phyloP scores from a whole-genome alignment of 2,329 filamentous ascomycete genomes.

The Stachybotrys echinatus region DNA sequence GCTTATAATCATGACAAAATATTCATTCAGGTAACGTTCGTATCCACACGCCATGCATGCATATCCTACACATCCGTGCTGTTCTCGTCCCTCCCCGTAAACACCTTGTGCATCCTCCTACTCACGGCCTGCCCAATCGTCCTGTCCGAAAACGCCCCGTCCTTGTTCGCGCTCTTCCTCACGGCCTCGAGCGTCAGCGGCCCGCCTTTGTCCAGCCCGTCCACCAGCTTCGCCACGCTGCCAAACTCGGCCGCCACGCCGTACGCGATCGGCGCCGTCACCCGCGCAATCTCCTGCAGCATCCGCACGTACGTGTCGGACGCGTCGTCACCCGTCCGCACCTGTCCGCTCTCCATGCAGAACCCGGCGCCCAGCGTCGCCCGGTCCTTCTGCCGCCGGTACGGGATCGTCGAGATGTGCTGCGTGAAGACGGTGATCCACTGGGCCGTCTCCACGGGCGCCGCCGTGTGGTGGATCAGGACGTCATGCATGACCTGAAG shows the following conservation, averaged over 20 bases:
- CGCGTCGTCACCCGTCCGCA: slow-evolving; percentile 61
- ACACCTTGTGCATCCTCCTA: slow-evolving; percentile 53
- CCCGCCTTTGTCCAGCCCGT: slow-evolving; percentile 53
- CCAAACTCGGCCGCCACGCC: slow-evolving; percentile 60
- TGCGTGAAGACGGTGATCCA: slow-evolving; percentile 73
- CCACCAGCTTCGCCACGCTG: slow-evolving; percentile 51
- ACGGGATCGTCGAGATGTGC: slow-evolving; percentile 72
- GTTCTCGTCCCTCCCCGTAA: slow-evolving; percentile 48
- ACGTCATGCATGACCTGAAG: slow-evolving; percentile 64
- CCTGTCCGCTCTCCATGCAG: slow-evolving; percentile 75
- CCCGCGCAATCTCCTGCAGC: slow-evolving; percentile 64
- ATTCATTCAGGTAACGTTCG: too few relatives aligned
- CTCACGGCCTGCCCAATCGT: slow-evolving; percentile 54
- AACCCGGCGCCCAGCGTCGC: slow-evolving; percentile 55
- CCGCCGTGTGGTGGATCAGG: slow-evolving; percentile 64
- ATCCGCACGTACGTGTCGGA: slow-evolving; percentile 67
- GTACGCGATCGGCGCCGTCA: slow-evolving; percentile 68
- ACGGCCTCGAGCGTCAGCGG: slow-evolving; percentile 58
- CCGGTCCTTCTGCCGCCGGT: slow-evolving; percentile 51
- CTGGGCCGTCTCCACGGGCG: slow-evolving; percentile 59
- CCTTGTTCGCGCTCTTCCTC: slow-evolving; percentile 49
- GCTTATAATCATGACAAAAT: too few relatives aligned
- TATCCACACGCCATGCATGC: background rate
- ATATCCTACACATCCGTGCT: slow-evolving; percentile 48
- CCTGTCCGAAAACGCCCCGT: slow-evolving; percentile 50